Evolutionary conservation across 306 rosid genomes (phyloP).

Genomic region (Cicer cuneatum): DNA sequence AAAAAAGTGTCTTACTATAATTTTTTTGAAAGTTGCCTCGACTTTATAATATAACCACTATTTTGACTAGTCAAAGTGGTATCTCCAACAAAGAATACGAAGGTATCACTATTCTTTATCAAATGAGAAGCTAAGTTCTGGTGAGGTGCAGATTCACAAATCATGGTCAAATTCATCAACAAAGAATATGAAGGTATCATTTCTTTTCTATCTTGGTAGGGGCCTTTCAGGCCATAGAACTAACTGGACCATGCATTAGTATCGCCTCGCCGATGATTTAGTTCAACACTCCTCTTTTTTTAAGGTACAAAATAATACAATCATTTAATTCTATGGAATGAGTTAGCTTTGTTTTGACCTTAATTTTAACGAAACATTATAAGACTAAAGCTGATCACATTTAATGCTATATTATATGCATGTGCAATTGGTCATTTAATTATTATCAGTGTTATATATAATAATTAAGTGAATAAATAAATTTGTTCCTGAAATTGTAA

Average conservation of each 20-base stretch:
- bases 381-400: slow-evolving; percentile 33
- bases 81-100: not conserved
- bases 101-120: not conserved
- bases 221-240: slow-evolving; percentile 89
- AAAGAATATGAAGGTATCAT: too few relatives aligned
- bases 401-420: too few relatives aligned
- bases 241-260: slow-evolving; percentile 93
- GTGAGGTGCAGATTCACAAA: not conserved
- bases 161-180: slow-evolving; percentile 18
- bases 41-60: not conserved
- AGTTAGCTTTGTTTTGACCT: slow-evolving; percentile 7
- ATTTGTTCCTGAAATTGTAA: too few relatives aligned
- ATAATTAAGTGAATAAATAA: too few relatives aligned
- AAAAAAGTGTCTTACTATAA: too few relatives aligned
- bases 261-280: slow-evolving; percentile 67
- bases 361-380: slow-evolving; percentile 1
- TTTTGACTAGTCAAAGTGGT: not conserved
- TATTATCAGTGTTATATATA: too few relatives aligned
- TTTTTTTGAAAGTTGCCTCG: too few relatives aligned
- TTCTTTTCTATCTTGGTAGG: slow-evolving; percentile 86
- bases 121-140: slow-evolving; percentile 24
- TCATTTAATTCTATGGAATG: not conserved
- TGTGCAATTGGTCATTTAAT: too few relatives aligned
- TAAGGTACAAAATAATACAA: slow-evolving; percentile 53
- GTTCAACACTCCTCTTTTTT: slow-evolving; percentile 58